phyloP scores from a whole-genome alignment of 2,329 filamentous ascomycete genomes.

The Blastomyces percursus region DNA sequence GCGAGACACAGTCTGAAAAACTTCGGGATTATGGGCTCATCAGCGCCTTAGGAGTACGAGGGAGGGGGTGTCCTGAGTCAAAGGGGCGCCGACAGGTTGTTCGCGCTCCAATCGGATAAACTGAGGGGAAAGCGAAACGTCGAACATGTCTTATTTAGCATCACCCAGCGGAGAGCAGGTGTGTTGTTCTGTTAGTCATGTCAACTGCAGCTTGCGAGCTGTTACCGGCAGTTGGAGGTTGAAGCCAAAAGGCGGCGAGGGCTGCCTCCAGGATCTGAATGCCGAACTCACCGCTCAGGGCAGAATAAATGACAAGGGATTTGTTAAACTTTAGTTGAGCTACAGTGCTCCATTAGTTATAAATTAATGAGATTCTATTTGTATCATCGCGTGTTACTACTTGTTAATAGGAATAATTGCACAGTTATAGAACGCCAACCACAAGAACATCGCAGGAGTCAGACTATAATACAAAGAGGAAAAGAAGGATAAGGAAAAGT shows the following conservation, averaged over 20 bases:
- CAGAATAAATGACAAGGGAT: background rate
- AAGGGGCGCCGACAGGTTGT: background rate
- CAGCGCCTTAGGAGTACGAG: background rate
- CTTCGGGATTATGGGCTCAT: background rate
- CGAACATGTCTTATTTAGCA: background rate
- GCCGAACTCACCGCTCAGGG: background rate
- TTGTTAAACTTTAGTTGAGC: no score
- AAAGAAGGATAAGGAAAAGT: background rate
- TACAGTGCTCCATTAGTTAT: no score
- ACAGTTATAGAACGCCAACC: background rate
- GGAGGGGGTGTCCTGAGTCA: background rate
- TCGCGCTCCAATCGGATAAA: background rate
- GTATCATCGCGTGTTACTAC: no score
- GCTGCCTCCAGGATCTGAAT: background rate
- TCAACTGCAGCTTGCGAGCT: background rate
- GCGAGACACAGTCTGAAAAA: background rate
- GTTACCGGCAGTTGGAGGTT: background rate
- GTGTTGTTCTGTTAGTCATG: background rate
- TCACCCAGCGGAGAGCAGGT: background rate
- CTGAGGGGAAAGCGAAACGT: background rate
- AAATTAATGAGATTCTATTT: background rate
- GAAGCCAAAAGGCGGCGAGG: background rate
- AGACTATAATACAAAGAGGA: background rate
- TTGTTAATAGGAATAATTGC: background rate
- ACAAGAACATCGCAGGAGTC: background rate